Evolutionary conservation across 192 early-diverging fungal genomes (phyloP).

Genomic region (Geosiphon pyriformis): DNA sequence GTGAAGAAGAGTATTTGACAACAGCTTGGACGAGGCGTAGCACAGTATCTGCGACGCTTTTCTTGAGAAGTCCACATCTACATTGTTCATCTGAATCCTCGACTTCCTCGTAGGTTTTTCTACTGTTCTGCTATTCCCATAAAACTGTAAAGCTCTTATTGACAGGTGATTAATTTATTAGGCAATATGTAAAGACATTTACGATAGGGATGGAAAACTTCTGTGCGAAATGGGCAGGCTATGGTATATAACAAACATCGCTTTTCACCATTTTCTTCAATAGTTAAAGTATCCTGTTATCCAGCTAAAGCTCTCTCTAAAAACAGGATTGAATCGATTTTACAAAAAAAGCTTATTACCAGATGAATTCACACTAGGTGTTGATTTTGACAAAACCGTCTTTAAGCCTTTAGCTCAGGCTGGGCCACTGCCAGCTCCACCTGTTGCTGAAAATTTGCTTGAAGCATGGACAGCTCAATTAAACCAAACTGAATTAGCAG

Average conservation of each 20-base stretch:
- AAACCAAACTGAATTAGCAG: background rate
- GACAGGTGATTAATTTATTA: background rate
- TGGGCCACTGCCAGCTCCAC: background rate
- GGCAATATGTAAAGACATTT: background rate
- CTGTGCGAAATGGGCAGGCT: background rate
- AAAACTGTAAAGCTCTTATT: no score
- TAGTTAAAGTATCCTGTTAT: no score
- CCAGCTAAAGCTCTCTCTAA: no score
- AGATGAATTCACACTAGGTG: background rate
- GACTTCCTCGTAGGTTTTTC: no score
- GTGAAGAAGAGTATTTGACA: background rate
- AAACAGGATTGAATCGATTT: background rate
- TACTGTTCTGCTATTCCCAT: no score
- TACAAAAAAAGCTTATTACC: background rate
- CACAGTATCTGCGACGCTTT: background rate
- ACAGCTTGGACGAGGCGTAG: background rate
- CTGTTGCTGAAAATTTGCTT: background rate
- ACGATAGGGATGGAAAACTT: background rate
- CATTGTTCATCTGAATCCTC: background rate
- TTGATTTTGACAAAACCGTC: background rate
- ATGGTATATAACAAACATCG: no score
- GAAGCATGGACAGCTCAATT: constrained; percentile 11
- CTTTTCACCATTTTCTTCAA: no score
- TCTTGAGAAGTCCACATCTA: background rate
- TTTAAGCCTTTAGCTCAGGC: background rate